Evolutionary conservation across 2,329 filamentous ascomycete genomes (phyloP).

Genomic region (Sporothrix euskadiensis): DNA sequence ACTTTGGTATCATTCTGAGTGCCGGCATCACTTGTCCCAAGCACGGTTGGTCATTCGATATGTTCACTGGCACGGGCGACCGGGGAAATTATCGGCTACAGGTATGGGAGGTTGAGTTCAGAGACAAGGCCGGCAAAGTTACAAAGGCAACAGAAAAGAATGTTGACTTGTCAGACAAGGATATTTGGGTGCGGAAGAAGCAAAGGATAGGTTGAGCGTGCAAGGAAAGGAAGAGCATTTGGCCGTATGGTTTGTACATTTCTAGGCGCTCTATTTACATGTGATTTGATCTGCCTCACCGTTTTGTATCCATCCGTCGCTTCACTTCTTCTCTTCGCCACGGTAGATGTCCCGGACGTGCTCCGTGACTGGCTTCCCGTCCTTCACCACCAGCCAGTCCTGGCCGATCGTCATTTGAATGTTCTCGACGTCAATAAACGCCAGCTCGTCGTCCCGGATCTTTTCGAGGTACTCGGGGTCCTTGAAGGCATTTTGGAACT

Average conservation of each 20-base stretch:
- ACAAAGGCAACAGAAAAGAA: not conserved
- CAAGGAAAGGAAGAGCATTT: not conserved
- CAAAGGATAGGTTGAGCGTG: constrained; percentile 39
- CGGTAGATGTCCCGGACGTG: constrained; percentile 23
- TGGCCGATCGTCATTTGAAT: constrained; percentile 29
- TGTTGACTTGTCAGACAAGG: constrained; percentile 29
- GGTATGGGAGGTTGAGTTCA: constrained; percentile 64
- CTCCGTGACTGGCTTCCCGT: constrained; percentile 31
- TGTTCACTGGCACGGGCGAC: constrained; percentile 63
- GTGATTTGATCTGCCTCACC: not conserved
- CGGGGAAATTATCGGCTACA: constrained; percentile 62
- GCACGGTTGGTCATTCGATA: constrained; percentile 70
- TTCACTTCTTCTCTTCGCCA: not conserved
- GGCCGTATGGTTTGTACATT: constrained; percentile 3
- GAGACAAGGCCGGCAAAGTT: constrained; percentile 36
- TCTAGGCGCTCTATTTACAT: not conserved
- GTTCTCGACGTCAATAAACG: constrained; percentile 29
- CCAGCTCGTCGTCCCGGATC: constrained; percentile 28
- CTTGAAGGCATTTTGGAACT: constrained; percentile 27
- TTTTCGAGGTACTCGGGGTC: constrained; percentile 28
- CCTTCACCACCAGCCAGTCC: constrained; percentile 27
- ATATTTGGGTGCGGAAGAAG: constrained; percentile 50
- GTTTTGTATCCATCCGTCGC: too few relatives aligned
- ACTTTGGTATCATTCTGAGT: constrained; percentile 61
- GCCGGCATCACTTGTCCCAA: constrained; percentile 67